Base-by-base conservation (phyloP, 306 rosid species). In the Trifolium fragiferum region DNA sequence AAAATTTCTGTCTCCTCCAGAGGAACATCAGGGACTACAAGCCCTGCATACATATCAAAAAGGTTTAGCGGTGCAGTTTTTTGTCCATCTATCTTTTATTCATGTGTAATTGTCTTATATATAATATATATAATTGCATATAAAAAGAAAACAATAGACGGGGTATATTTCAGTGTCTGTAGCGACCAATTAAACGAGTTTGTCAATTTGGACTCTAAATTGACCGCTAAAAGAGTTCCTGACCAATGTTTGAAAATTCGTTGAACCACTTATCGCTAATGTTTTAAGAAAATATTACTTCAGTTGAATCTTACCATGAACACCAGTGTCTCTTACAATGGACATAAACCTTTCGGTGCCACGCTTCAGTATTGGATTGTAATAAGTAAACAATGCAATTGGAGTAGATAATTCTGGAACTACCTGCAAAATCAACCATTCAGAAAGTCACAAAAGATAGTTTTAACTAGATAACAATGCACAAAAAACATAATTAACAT, bases 21-120 rank as follows among this genome's bases (percentile, higher is more conserved):
- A 50, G 98, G 97, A 76, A 94, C 97, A 78, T 94, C 98, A 7
- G 98, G 97, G 72, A 94, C 96, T 69, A 94, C 96, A 72, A 94
- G 93, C 68, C 98, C 98, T 90, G 76, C 80, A 82, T 51, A 21
- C 70, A 78, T 19, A 70, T 18, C 35, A 11, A 33, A 51, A 25
- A 25, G 27, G 23, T 21, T 21, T 21, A 21, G 23, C 23, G 23
- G 23, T 2, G 23, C 23, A 21, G 23, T 2, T 21, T 1, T 1
- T 21, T 21, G 23, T 21, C 23, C 23, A 2, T 21, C 23, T 21
- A 21, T 2, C 23, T 21, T 21, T 21, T 21, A 21, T 21, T 21
- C 23, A 21, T 21, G 23, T 21, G 23, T 21, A 21, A 21, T 21
- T 21, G 2, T 21, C 23, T 21, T 21, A 21, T 21, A 21, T 21